Conservation (phyloP, 495 filamentous ascomycete species). For the Talaromyces nanjingensis region DNA sequence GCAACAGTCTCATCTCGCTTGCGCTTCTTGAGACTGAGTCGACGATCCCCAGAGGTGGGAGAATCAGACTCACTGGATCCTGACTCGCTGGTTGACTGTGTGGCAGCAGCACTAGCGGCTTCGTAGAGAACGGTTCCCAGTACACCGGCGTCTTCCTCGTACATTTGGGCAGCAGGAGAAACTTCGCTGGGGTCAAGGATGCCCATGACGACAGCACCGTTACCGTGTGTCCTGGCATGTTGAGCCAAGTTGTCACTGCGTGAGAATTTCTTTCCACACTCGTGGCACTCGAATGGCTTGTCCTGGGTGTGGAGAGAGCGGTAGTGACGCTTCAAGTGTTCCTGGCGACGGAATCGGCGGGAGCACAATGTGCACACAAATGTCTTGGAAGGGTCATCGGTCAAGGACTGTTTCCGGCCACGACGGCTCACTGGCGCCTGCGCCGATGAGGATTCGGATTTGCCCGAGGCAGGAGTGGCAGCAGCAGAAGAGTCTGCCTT, state of each 20-base stretch:
- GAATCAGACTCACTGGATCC: conserved; percentile 43
- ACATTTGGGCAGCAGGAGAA: conserved; percentile 33
- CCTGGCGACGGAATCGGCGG: conserved; percentile 95
- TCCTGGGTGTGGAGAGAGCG: conserved; percentile 96
- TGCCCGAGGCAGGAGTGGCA: conserved; percentile 17
- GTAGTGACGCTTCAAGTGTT: conserved; percentile 98
- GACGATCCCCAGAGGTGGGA: conserved; percentile 34
- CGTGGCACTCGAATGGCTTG: conserved; percentile 94
- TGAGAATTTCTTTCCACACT: conserved; percentile 99
- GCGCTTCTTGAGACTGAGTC: conserved; percentile 62
- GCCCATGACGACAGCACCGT: conserved; percentile 82
- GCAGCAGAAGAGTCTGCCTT: conserved; percentile 13
- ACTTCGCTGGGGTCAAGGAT: conserved; percentile 64
- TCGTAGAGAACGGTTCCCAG: conserved; percentile 72
- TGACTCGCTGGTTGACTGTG: conserved; percentile 45
- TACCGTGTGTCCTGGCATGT: conserved; percentile 90
- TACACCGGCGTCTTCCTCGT: conserved; percentile 52
- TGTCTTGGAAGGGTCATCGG: conserved; percentile 96
- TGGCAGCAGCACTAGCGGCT: conserved; percentile 60
- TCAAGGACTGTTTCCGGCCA: conserved; percentile 96
- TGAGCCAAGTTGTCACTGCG: conserved; percentile 95
- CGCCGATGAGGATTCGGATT: conserved; percentile 23
- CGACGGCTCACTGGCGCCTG: conserved; percentile 75
- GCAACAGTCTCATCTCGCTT: conserved; percentile 51
- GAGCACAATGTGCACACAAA: conserved; percentile 95